Evolutionary conservation across 2,329 filamentous ascomycete genomes (phyloP).

Genomic region (Diplodia intermedia): DNA sequence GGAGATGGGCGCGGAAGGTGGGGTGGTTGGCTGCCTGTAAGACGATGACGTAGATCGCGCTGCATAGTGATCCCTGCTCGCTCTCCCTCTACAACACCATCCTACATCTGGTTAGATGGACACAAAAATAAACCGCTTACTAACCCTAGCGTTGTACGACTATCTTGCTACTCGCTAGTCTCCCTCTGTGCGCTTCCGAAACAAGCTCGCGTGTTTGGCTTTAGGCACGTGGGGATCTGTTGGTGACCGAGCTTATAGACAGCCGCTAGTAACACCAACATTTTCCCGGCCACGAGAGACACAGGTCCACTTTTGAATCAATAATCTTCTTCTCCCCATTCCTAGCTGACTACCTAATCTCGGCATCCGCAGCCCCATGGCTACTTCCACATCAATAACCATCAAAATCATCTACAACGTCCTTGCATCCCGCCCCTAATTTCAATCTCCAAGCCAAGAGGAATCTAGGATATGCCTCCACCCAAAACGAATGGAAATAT

Average conservation of each 20-base stretch:
- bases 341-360: background rate
- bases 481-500: background rate
- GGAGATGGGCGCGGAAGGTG: background rate
- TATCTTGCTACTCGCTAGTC: no score
- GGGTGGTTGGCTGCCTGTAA: background rate
- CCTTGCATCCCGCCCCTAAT: background rate
- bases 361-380: background rate
- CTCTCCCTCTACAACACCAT: background rate
- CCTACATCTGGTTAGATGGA: no score
- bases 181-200: no score
- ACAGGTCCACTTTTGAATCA: background rate
- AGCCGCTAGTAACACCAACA: no score
- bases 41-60: background rate
- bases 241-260: no score
- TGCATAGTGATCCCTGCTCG: background rate
- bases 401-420: background rate
- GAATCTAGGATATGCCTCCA: slow-evolving; percentile 4
- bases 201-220: no score
- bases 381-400: background rate
- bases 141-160: no score
- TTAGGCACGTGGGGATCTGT: no score
- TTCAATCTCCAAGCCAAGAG: background rate
- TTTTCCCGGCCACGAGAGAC: background rate
- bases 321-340: background rate
- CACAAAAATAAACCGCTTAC: no score